Evolutionary conservation across 768 basidiomycete species (phyloP), one percentile per base, ranked within the genome.

Genomic region (Clitopilus passeckerianus): DNA sequence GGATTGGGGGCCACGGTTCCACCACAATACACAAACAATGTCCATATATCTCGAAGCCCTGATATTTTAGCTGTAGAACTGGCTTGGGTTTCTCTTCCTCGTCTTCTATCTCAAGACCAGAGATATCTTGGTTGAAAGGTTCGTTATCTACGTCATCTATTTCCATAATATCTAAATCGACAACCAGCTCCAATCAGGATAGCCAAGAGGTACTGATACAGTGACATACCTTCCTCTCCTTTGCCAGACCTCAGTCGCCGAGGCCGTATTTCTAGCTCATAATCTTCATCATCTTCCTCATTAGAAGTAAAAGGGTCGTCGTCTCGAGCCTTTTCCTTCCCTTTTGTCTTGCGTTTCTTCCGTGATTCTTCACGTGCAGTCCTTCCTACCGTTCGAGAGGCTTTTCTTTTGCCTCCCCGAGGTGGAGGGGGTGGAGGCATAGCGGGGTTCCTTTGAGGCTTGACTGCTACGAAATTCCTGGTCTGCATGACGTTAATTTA

Each of bases 81-180:
- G 89, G 86, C 66, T 92, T 90, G 12, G 87, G 89, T 65, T 93
- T 92, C 64, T 87, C 87, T 56, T 88, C 86, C 54, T 87, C 86
- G 53, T 86, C 83, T 54, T 81, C 80, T 15, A 82, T 70, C 34
- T 81, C 75, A 43, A 81, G 20, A 43, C 46, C 52, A 54, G 35
- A 34, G 27, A 61, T 34, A n/a, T 58, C 58, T 57, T 54, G 59
- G 24, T 35, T 57, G 16, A 41, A 56, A 4, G 56, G 34, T 44
- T 58, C 56, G 33, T 20, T 34, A 16, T 54, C 43, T 23, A 14
- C 16, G 7, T 16, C 33, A 18, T 59, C 18, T 23, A 27, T 56
- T 23, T 56, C 54, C 30, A 41, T 50, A 33, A 20, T 54, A 34
- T 22, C 34, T 34, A 53, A 22, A 57, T 46, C 58, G 50, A n/a